Evolutionary conservation across 2,329 filamentous ascomycete genomes (phyloP).

Genomic region (Stagonosporopsis tanaceti): DNA sequence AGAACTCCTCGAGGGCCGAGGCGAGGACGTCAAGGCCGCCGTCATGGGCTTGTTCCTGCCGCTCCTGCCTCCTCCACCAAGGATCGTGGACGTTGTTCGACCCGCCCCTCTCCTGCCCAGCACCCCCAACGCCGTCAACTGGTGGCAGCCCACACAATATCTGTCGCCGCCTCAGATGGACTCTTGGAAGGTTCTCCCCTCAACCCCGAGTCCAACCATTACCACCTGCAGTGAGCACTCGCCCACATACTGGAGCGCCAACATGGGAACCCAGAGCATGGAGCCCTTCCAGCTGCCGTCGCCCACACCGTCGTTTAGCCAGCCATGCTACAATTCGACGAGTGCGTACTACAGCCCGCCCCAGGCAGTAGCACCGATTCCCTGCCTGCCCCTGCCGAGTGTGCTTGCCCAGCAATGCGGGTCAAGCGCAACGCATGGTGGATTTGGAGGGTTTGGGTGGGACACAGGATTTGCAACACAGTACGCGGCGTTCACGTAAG

Average conservation of each 20-base stretch:
- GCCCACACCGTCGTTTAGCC: conserved; percentile 80
- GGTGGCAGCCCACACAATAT: conserved; percentile 77
- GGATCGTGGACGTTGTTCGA: conserved; percentile 87
- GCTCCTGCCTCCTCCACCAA: conserved; percentile 85
- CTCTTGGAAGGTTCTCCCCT: conserved; percentile 89
- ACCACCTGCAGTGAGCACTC: conserved; percentile 76
- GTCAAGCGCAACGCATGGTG: conserved; percentile 66
- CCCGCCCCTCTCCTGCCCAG: conserved; percentile 86
- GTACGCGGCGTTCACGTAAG: conserved; percentile 82
- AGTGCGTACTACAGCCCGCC: conserved; percentile 78
- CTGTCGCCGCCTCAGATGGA: conserved; percentile 78
- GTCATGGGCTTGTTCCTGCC: conserved; percentile 85
- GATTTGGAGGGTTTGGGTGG: conserved; percentile 83
- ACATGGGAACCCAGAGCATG: conserved; percentile 65
- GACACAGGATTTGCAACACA: conserved; percentile 80
- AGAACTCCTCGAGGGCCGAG: conserved; percentile 88
- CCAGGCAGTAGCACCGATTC: conserved; percentile 75
- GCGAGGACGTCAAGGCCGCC: conserved; percentile 89
- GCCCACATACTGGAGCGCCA: conserved; percentile 77
- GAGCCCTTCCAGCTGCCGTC: conserved; percentile 76
- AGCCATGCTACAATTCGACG: conserved; percentile 63
- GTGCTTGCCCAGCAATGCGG: conserved; percentile 86
- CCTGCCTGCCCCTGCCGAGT: conserved; percentile 82
- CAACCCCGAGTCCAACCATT: conserved; percentile 76
- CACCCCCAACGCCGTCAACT: conserved; percentile 74